Percentiles rank a stretch among this genome's conserved stretches.
phyloP scores from a whole-genome alignment of 1,284 basidiomycete species.

The Kalmanozyma brasiliensis region DNA sequence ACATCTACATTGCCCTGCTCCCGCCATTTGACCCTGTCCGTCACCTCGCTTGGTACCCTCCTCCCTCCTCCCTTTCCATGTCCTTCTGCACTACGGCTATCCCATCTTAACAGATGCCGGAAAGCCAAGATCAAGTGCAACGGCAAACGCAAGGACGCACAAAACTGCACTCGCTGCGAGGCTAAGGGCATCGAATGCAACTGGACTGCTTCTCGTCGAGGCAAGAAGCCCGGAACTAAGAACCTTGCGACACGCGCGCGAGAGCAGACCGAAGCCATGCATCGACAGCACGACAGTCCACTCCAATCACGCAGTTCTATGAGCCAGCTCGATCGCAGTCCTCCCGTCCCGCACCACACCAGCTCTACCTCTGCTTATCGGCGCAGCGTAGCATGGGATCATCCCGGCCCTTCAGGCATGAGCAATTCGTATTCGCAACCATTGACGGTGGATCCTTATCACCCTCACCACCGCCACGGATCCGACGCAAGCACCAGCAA shows the following conservation, averaged over 20 bases:
- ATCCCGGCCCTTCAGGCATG: constrained; percentile 2
- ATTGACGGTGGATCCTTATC: constrained; percentile 3
- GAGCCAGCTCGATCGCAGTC: constrained; percentile 21
- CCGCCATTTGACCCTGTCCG: neutral
- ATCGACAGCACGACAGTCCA: constrained; percentile 26
- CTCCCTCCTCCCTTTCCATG: neutral
- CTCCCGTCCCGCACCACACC: constrained; percentile 13
- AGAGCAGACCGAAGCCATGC: constrained; percentile 38
- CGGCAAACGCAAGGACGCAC: constrained; percentile 47
- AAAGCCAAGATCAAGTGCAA: constrained; percentile 54
- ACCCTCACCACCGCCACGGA: constrained; percentile 20
- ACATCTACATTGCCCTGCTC: neutral
- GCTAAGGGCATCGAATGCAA: constrained; percentile 46
- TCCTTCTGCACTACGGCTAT: neutral
- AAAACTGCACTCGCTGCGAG: constrained; percentile 44
- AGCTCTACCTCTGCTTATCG: constrained; percentile 6
- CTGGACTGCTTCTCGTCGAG: constrained; percentile 43
- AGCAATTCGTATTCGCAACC: constrained; percentile 7
- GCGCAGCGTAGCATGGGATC: constrained; percentile 23
- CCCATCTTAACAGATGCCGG: constrained; percentile 23
- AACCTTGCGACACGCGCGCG: constrained; percentile 44
- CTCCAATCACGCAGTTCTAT: neutral
- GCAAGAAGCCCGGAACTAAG: constrained; percentile 50
- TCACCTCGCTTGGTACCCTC: neutral
- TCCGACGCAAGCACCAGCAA: constrained; percentile 40